These are phyloP conservation scores for Phylloporus sp. DNA, from an alignment of 768 basidiomycete species.

Conservation along the genomic window DNA sequence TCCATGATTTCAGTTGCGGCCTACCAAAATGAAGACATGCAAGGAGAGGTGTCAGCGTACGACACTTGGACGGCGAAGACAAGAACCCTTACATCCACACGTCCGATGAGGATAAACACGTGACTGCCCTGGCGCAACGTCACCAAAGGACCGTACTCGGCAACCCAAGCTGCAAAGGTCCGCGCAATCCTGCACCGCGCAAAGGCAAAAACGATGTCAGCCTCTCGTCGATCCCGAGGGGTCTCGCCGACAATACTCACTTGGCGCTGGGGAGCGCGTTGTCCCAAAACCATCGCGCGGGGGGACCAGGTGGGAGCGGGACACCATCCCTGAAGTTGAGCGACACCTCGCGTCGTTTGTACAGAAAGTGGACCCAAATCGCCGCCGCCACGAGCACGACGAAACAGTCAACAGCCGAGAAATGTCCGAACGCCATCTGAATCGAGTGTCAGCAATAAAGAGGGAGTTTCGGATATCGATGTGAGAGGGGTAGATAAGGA, in stretches of 20 bases:
- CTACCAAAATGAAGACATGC: no score
- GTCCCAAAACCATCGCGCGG: constrained; percentile 23
- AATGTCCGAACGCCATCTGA: not conserved
- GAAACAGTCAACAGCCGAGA: not conserved
- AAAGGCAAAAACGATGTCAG: no score
- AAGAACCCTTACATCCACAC: constrained; percentile 15
- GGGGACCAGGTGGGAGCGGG: constrained; percentile 25
- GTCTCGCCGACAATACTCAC: no score
- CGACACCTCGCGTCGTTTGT: not conserved
- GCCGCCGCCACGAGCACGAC: not conserved
- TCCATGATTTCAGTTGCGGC: constrained; percentile 58
- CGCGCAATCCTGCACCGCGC: constrained; percentile 14
- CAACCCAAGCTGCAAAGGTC: constrained; percentile 46
- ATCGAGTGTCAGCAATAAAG: no score
- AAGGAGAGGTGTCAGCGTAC: no score
- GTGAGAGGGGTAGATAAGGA: not conserved
- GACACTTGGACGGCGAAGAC: not conserved
- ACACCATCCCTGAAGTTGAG: constrained; percentile 2
- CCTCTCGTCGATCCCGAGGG: no score
- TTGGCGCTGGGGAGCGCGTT: constrained; percentile 16
- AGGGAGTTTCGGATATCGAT: not conserved
- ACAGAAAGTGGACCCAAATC: not conserved
- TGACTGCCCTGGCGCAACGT: constrained; percentile 43
- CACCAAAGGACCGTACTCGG: constrained; percentile 55
- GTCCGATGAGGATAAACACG: constrained; percentile 17